Evolutionary conservation across 2,329 filamentous ascomycete genomes (phyloP).

Genomic region (Aspergillus sp.): DNA sequence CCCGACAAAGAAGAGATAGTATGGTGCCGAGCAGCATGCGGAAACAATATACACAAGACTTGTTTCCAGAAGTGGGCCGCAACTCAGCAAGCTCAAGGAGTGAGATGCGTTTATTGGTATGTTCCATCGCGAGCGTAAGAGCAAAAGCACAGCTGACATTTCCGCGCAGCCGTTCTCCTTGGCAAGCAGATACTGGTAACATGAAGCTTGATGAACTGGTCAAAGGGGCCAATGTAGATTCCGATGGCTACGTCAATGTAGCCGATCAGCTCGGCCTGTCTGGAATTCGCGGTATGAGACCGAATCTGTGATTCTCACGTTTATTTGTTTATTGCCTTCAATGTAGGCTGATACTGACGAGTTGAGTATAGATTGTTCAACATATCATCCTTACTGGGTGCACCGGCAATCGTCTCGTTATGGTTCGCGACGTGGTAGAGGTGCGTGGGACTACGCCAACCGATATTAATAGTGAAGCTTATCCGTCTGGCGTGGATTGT

Average conservation of each 20-base stretch:
- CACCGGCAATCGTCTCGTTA: conserved; percentile 26
- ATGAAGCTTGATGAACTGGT: conserved; percentile 36
- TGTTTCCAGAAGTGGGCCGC: conserved; percentile 59
- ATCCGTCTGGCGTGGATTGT: neutral
- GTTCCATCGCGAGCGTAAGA: conserved; percentile 10
- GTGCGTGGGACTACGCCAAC: neutral
- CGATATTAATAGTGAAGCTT: neutral
- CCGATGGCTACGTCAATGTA: conserved; percentile 50
- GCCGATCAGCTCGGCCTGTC: conserved; percentile 45
- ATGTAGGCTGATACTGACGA: neutral
- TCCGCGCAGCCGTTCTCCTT: conserved; percentile 41
- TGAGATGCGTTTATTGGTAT: conserved; percentile 51
- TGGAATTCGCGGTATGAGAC: conserved; percentile 38
- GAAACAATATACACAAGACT: conserved; percentile 62
- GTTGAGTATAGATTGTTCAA: conserved; percentile 43
- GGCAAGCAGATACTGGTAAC: conserved; percentile 37
- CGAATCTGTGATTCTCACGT: conserved; percentile 20
- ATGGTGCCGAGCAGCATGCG: conserved; percentile 63
- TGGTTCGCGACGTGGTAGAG: conserved; percentile 16
- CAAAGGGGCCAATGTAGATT: conserved; percentile 27
- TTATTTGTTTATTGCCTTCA: conserved; percentile 2
- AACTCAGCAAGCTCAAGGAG: conserved; percentile 32
- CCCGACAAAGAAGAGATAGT: conserved; percentile 49
- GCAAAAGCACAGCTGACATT: neutral
- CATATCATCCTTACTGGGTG: conserved; percentile 45